These are phyloP conservation scores for Parastagonospora nodorum DNA, from an alignment of 2,329 filamentous ascomycete genomes.

Conservation along the genomic window DNA sequence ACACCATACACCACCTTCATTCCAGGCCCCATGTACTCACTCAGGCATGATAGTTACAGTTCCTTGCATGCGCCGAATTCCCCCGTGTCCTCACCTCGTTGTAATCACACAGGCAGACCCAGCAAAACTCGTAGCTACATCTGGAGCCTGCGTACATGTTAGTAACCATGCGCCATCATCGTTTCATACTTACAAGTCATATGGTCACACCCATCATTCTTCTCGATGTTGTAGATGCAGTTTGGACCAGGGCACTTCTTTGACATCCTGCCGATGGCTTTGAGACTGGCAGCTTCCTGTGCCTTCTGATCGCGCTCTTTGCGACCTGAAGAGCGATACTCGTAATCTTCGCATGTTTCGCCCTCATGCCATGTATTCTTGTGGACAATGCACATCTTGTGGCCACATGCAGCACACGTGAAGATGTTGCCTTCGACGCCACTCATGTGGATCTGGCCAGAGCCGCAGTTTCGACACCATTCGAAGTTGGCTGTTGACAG, in stretches of 20 bases:
- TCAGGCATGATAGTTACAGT: conserved; percentile 26
- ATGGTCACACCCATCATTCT: conserved; percentile 51
- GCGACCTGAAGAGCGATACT: conserved; percentile 35
- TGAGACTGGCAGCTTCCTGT: conserved; percentile 34
- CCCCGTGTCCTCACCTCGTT: conserved; percentile 20
- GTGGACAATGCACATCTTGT: conserved; percentile 46
- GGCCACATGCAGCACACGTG: conserved; percentile 44
- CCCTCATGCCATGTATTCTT: conserved; percentile 46
- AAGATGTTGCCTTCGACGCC: conserved; percentile 53
- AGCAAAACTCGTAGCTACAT: conserved; percentile 51
- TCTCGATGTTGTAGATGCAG: conserved; percentile 49
- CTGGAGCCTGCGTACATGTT: conserved; percentile 26
- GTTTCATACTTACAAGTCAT: conserved; percentile 40
- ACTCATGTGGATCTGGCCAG: conserved; percentile 60
- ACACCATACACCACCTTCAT: neutral
- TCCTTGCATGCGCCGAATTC: conserved; percentile 24
- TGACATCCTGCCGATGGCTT: conserved; percentile 35
- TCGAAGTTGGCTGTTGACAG: conserved; percentile 51
- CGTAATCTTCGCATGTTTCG: conserved; percentile 49
- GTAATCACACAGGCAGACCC: conserved; percentile 42
- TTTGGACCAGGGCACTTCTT: conserved; percentile 46
- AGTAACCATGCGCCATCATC: neutral
- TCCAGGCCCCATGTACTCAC: conserved; percentile 17
- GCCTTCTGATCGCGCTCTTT: conserved; percentile 26
- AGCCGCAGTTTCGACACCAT: conserved; percentile 61